These are phyloP conservation scores for Cladosporium sp. DNA, from an alignment of 2,329 filamentous ascomycete species.

Conservation along the genomic window DNA sequence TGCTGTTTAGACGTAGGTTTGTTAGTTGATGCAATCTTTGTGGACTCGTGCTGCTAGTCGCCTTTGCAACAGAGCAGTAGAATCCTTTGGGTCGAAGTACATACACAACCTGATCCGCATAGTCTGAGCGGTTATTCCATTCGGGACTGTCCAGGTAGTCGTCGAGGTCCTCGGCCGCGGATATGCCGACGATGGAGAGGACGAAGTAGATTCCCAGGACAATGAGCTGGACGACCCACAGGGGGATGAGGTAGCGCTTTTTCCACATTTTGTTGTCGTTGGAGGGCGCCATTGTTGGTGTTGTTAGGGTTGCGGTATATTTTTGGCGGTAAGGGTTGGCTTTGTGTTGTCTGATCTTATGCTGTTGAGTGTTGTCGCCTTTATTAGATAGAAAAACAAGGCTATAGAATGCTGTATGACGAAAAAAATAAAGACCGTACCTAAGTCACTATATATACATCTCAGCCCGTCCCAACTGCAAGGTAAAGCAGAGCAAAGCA, in stretches of 20 bases:
- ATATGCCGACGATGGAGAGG: conserved; percentile 19
- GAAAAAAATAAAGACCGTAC: background rate
- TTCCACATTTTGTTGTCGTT: conserved; percentile 26
- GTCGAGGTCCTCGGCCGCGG: background rate
- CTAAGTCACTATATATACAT: background rate
- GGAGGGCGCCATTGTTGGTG: conserved; percentile 2
- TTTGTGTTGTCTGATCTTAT: background rate
- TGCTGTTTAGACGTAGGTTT: conserved; percentile 20
- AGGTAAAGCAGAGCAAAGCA: background rate
- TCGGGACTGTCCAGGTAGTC: background rate
- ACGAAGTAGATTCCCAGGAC: conserved; percentile 24
- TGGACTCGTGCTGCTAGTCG: too few relatives aligned
- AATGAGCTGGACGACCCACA: conserved; percentile 31
- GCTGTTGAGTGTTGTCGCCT: background rate
- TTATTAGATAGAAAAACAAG: background rate
- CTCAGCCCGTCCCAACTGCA: background rate
- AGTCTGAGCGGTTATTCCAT: background rate
- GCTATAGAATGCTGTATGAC: background rate
- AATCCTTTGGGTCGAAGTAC: background rate
- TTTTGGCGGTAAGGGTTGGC: background rate
- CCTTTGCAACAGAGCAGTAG: background rate
- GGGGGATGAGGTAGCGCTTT: conserved; percentile 32
- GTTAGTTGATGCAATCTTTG: background rate
- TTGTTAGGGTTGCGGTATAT: background rate
- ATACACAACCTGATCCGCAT: background rate